Conservation (phyloP, 139 green algal genomes). For the Tetraselmis chui region DNA sequence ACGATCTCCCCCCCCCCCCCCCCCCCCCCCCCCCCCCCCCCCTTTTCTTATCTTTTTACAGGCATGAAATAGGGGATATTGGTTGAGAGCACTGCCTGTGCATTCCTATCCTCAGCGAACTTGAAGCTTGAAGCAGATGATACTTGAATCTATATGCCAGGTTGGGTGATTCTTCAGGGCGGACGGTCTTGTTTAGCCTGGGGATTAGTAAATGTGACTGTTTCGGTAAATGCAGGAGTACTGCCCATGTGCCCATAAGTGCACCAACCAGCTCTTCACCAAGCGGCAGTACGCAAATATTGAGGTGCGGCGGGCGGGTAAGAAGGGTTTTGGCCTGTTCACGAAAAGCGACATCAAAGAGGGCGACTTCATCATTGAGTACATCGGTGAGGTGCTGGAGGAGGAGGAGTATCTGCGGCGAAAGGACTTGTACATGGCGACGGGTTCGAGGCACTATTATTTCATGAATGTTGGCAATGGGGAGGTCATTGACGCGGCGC, state of each 20-base stretch:
- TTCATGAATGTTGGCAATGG: slow-evolving; percentile 98
- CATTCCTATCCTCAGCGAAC: background rate
- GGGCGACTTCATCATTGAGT: slow-evolving; percentile 94
- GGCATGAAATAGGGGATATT: too few species aligned
- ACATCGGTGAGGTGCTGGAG: slow-evolving; percentile 94
- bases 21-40: too few species aligned
- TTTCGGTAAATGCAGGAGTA: slow-evolving; percentile 71
- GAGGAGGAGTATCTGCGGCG: slow-evolving; percentile 86
- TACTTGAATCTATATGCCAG: background rate
- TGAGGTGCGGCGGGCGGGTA: slow-evolving; percentile 61
- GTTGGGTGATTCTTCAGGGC: slow-evolving; percentile 6
- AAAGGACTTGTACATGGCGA: slow-evolving; percentile 76
- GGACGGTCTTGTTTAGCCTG: slow-evolving; percentile 3
- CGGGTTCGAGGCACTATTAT: slow-evolving; percentile 91
- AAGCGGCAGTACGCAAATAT: slow-evolving; percentile 70
- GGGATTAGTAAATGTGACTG: too few species aligned
- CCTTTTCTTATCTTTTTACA: background rate
- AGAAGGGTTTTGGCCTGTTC: slow-evolving; percentile 89
- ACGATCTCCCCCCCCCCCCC: background rate
- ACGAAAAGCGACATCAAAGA: slow-evolving; percentile 55
- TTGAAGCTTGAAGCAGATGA: background rate
- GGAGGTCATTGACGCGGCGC: slow-evolving; percentile 54
- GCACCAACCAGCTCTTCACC: slow-evolving; percentile 92
- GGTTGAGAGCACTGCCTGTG: too few species aligned
- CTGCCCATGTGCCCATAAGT: slow-evolving; percentile 81